Evolutionary conservation across 2,329 filamentous ascomycete genomes (phyloP).

Genomic region (Fusarium circinatum): DNA sequence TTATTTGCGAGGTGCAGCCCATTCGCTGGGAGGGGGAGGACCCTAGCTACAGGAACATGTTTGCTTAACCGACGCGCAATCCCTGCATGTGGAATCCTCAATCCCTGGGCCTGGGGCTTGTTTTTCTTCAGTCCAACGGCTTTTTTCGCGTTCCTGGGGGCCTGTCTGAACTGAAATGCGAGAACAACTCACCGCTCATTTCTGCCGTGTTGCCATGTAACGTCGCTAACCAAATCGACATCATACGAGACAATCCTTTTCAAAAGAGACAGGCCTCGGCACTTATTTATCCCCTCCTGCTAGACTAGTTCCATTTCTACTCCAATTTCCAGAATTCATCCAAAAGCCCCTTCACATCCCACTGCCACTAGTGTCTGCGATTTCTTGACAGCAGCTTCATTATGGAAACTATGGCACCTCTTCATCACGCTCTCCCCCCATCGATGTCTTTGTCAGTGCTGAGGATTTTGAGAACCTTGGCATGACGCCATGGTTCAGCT

Average conservation of each 20-base stretch:
- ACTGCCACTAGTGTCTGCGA: background rate
- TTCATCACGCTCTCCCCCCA: conserved; percentile 8
- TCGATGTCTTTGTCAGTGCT: conserved; percentile 6
- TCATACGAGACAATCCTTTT: conserved; percentile 12
- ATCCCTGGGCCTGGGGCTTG: background rate
- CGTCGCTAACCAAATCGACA: conserved; percentile 15
- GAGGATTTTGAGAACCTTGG: conserved; percentile 24
- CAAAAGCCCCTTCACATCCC: background rate
- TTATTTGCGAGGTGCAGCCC: conserved; percentile 4
- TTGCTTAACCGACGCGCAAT: background rate
- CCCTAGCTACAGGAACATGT: conserved; percentile 9
- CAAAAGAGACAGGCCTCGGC: conserved; percentile 18
- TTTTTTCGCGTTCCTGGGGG: conserved; percentile 20
- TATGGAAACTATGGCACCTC: conserved; percentile 33
- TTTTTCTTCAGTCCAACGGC: background rate
- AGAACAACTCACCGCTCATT: conserved; percentile 27
- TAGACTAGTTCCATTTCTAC: background rate
- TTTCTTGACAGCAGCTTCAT: background rate
- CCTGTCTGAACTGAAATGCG: conserved; percentile 1
- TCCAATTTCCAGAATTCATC: background rate
- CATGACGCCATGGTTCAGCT: conserved; percentile 36
- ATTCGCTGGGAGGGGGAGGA: background rate
- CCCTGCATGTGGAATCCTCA: background rate
- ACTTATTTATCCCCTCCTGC: background rate
- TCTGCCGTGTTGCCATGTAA: conserved; percentile 28